Base-by-base conservation (phyloP, 148 eudicot species). In the Salicornia ramosissima region DNA sequence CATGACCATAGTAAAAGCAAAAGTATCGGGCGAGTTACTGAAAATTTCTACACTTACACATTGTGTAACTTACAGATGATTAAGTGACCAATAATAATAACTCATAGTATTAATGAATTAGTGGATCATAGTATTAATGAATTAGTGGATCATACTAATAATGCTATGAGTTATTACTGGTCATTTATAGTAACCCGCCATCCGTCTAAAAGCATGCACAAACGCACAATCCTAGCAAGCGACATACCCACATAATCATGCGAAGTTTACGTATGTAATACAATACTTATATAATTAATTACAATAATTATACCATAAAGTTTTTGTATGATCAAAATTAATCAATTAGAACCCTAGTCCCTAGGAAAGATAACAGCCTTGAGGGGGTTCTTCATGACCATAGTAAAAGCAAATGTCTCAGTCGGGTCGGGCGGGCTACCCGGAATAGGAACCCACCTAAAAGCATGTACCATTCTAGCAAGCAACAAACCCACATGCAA, bases 1-100 rank as follows among this genome's bases (percentile, higher is more conserved):
- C 97, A 92, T 89, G 21, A 94, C 89, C 45, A 94, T 82, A 42
- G 98, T 94, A 55, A 94, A 94, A 75, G 98, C 97, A 77, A 86
- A 94, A 2, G 96, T 87, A 87, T 90, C 97, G 65, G 97, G 98
- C 71, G 83, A 88, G 78, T 64, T 59, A 7, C 78, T 87, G 21
- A 91, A 82, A 10, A 80, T n/a, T n/a, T n/a, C n/a, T n/a, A n/a
- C n/a, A n/a, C n/a, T n/a, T n/a, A n/a, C n/a, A n/a, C n/a, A n/a
- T n/a, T n/a, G n/a, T n/a, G n/a, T n/a, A n/a, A n/a, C n/a, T n/a
- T n/a, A n/a, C n/a, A n/a, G n/a, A n/a, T n/a, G n/a, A n/a, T n/a
- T n/a, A n/a, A n/a, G n/a, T n/a, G n/a, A n/a, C n/a, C n/a, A n/a
- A n/a, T n/a, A n/a, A n/a, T n/a, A n/a, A n/a, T n/a, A n/a, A n/a